These are phyloP conservation scores for Saccharomycopsis selenospora DNA, from an alignment of 805 yeast species.

Conservation along the genomic window DNA sequence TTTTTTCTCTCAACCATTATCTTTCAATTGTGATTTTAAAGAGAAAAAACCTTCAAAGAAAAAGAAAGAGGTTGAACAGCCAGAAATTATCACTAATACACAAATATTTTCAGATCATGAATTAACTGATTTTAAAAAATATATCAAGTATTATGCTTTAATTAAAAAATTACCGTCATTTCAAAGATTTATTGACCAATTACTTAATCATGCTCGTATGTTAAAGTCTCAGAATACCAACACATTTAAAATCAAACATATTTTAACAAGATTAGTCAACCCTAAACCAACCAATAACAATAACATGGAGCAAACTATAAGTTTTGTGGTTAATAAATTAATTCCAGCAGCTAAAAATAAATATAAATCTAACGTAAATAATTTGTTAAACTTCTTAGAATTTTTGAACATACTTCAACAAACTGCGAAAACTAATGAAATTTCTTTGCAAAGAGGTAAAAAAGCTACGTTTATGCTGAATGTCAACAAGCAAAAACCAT, in stretches of 20 bases:
- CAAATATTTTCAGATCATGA: too few relatives aligned
- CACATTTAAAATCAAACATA: too few relatives aligned
- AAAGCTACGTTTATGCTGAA: neutral
- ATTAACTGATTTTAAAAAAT: neutral
- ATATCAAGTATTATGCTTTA: neutral
- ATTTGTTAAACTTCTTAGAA: constrained; percentile 7
- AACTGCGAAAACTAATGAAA: constrained; percentile 1
- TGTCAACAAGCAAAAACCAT: constrained; percentile 1
- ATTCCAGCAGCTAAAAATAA: constrained; percentile 5
- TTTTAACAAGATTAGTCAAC: neutral
- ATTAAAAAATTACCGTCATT: constrained; percentile 8
- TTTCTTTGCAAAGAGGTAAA: neutral
- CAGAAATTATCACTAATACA: too few relatives aligned
- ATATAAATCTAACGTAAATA: neutral
- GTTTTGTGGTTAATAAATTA: neutral
- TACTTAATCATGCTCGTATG: neutral
- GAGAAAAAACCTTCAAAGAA: too few relatives aligned
- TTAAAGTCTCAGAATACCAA: neutral
- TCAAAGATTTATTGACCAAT: constrained; percentile 6
- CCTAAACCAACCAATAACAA: neutral
- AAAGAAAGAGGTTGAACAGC: too few relatives aligned
- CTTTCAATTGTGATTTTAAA: neutral
- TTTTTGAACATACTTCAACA: constrained; percentile 8
- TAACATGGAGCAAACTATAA: neutral
- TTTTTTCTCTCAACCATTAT: constrained; percentile 10